phyloP scores from a whole-genome alignment of 148 eudicot genomes.

The Persicaria maculosa region DNA sequence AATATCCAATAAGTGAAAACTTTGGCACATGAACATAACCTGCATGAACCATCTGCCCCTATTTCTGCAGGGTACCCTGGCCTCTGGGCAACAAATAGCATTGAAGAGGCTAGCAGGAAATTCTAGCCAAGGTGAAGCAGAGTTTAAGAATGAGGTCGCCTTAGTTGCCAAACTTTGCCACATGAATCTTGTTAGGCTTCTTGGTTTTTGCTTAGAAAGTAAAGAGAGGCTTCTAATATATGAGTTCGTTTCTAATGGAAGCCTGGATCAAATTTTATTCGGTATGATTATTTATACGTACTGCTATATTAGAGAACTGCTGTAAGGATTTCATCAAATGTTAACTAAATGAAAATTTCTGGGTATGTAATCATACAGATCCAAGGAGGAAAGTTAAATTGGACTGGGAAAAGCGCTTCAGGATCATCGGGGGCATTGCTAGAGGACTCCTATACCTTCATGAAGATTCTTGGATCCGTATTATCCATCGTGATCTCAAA shows the following conservation, averaged over 20 bases:
- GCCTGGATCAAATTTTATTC: neutral
- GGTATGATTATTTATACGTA: neutral
- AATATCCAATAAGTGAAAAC: too few species aligned
- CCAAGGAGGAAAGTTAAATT: slow-evolving; percentile 23
- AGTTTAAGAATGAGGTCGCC: neutral
- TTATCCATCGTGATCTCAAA: slow-evolving; percentile 79
- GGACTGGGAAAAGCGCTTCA: slow-evolving; percentile 42
- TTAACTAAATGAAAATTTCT: neutral
- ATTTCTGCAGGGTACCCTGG: neutral
- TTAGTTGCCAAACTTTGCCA: slow-evolving; percentile 7
- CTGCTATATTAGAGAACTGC: neutral
- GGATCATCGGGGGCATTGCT: slow-evolving; percentile 58
- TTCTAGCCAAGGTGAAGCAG: neutral
- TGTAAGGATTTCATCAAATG: neutral
- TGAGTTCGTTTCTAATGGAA: slow-evolving; percentile 6
- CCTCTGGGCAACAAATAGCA: slow-evolving; percentile 9
- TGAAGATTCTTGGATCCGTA: slow-evolving; percentile 40
- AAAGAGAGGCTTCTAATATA: neutral
- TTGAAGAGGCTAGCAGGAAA: neutral
- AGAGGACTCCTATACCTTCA: slow-evolving; percentile 69
- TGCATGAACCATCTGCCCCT: neutral
- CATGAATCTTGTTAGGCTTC: neutral
- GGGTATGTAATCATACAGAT: slow-evolving; percentile 23
- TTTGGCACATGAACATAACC: neutral
- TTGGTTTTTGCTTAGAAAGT: neutral